Percentiles rank a stretch among this genome's conserved stretches.
Conservation (phyloP, 2,329 filamentous ascomycete species). For the Epichloe brachyelytri region DNA sequence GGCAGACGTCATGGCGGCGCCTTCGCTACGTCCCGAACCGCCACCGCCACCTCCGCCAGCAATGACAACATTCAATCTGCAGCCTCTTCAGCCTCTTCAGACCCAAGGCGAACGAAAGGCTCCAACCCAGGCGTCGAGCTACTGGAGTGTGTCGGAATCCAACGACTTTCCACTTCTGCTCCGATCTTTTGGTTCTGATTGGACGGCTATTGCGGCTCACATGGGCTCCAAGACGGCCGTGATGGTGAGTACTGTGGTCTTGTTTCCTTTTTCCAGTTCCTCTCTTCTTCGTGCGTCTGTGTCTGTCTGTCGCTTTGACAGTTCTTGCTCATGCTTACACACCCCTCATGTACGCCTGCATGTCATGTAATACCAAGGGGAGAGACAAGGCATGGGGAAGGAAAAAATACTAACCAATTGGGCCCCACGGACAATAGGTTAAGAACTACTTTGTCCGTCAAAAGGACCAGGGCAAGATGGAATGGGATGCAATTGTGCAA, state of each 20-base stretch:
- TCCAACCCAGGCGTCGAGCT: constrained; percentile 56
- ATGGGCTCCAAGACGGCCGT: constrained; percentile 77
- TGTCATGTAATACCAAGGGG: constrained; percentile 2
- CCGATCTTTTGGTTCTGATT: constrained; percentile 67
- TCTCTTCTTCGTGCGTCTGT: not conserved
- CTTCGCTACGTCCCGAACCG: constrained; percentile 42
- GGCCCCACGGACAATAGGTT: constrained; percentile 34
- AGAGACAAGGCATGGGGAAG: not conserved
- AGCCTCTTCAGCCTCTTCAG: constrained; percentile 19
- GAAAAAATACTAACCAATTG: not conserved
- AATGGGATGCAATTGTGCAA: constrained; percentile 46
- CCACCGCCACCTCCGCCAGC: constrained; percentile 33
- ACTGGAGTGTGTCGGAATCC: constrained; percentile 76
- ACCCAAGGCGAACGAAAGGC: constrained; percentile 36
- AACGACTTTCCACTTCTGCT: constrained; percentile 64
- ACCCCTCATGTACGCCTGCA: not conserved
- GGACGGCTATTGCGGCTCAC: constrained; percentile 58
- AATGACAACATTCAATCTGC: constrained; percentile 38
- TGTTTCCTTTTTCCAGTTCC: not conserved
- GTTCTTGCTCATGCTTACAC: not conserved
- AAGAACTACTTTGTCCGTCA: constrained; percentile 57
- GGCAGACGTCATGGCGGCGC: constrained; percentile 42
- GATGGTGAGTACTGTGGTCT: constrained; percentile 47
- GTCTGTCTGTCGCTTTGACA: not conserved
- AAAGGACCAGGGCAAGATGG: constrained; percentile 43